phyloP scores from a whole-genome alignment of 306 rosid species.

The Glycine soja region DNA sequence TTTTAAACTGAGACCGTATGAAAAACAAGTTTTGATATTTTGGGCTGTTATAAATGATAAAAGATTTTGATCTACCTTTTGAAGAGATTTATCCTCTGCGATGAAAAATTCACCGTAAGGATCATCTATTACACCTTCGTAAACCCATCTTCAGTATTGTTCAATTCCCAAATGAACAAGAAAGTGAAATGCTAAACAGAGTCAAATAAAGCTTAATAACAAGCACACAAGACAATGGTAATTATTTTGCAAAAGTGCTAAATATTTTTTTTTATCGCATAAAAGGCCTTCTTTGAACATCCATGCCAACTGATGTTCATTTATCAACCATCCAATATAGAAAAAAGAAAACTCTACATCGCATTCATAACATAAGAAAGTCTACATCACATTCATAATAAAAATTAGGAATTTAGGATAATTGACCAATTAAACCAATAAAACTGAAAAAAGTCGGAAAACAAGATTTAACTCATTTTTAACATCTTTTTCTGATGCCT shows the following conservation, averaged over 20 bases:
- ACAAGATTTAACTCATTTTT: background rate
- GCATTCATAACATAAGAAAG: background rate
- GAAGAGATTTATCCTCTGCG: conserved; percentile 89
- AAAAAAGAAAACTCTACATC: conserved; percentile 15
- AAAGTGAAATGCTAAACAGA: conserved; percentile 42
- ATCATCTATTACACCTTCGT: conserved; percentile 97
- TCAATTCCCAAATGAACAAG: conserved; percentile 47
- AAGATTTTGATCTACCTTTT: conserved; percentile 64
- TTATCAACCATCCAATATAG: conserved; percentile 21
- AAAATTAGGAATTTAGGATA: background rate
- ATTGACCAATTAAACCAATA: conserved; percentile 30
- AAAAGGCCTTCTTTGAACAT: conserved; percentile 23
- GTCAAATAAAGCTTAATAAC: conserved; percentile 20
- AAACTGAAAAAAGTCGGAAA: conserved; percentile 15
- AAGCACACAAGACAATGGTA: background rate
- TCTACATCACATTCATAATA: too few species aligned
- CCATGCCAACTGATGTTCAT: conserved; percentile 12
- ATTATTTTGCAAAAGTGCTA: conserved; percentile 18
- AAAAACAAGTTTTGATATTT: conserved; percentile 39
- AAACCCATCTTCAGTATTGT: conserved; percentile 78
- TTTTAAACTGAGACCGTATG: conserved; percentile 43
- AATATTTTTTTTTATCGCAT: conserved; percentile 24
- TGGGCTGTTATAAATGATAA: conserved; percentile 34
- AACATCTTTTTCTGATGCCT: background rate
- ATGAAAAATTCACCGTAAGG: conserved; percentile 96